Base-by-base conservation (phyloP, 208 protist genomes). In the Herpetomonas tarakana region DNA sequence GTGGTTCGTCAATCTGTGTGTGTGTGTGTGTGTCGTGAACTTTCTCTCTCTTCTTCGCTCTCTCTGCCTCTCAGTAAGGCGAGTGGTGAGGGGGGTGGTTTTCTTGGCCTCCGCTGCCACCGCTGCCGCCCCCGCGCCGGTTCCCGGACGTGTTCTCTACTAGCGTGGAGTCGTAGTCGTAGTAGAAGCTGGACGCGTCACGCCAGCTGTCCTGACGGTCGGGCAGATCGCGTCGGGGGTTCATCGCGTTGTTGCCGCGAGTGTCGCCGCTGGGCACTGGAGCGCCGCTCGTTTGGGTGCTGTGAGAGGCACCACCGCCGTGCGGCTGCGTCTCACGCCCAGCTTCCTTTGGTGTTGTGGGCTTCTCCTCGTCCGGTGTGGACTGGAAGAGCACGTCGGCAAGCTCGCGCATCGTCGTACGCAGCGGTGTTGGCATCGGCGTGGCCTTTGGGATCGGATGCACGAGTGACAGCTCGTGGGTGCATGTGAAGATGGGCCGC, bases 401-500 rank as follows among this genome's bases (percentile, higher is more conserved):
- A 3, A 94, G 75, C 24, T 64, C 46, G 16, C 53, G 52, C 69
- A 94, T 46, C 28, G 69, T 73, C 21, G 47, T 47, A 35, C 74
- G 47, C 46, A 94, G 65, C 24, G 61, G 47, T 22, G 57, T 29
- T 11, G 81, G 83, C 2, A 85, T 58, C 1, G 25, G 65, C 19
- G 74, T 60, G 52, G 88, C 70, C 22, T 60, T 52, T 6, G 35
- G 46, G 27, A 55, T 66, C 12, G 76, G 81, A 52, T 81, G 75
- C 60, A 89, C 81, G 21, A 84, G 74, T 2, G 81, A 83, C 38
- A 94, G 63, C 60, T 94, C 78, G 58, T 82, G 91, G n/a, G 72
- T 78, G 52, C 78, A 83, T 1, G 79, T 72, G 56, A 91, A 61
- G 0, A 94, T 66, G 47, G 46, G 52, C 27, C 72, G 76, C 28